phyloP scores from a whole-genome alignment of 2,329 filamentous ascomycete genomes.

The Monosporascus sp. region DNA sequence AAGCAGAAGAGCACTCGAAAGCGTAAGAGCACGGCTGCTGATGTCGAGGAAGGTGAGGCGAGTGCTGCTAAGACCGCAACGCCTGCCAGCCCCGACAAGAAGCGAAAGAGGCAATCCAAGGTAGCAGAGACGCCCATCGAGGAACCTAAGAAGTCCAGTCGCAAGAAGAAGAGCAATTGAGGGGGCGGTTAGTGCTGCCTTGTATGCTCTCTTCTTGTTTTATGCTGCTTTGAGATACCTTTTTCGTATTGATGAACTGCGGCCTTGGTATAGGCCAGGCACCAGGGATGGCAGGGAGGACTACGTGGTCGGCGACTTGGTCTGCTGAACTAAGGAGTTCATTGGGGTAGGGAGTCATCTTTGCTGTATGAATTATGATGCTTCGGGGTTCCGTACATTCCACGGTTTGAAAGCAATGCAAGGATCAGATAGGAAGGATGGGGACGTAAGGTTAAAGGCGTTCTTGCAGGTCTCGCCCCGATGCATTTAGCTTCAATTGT shows the following conservation, averaged over 20 bases:
- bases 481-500: no score
- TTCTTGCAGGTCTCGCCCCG: no score
- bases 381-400: no score
- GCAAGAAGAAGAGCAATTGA: constrained; percentile 49
- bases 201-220: constrained; percentile 4
- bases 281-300: no score
- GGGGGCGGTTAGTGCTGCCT: constrained; percentile 10
- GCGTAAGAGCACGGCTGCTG: constrained; percentile 49
- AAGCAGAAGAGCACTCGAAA: constrained; percentile 51
- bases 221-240: constrained; percentile 5
- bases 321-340: no score
- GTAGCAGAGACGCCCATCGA: constrained; percentile 45
- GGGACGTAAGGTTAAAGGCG: no score
- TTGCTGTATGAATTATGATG: neutral
- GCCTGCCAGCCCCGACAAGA: constrained; percentile 55
- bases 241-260: constrained; percentile 2
- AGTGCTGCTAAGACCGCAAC: constrained; percentile 32
- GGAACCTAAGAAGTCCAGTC: constrained; percentile 55
- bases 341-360: neutral
- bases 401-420: no score
- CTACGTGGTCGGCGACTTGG: no score
- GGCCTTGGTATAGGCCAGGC: no score
- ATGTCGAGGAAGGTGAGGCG: constrained; percentile 39
- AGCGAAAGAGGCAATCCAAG: constrained; percentile 57
- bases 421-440: no score